A percentile compares a stretch with the other conserved stretches of the same genome.
These are phyloP conservation scores for Pythium sukuiense DNA, from an alignment of 352 stramenopile species.

Conservation along the genomic window DNA sequence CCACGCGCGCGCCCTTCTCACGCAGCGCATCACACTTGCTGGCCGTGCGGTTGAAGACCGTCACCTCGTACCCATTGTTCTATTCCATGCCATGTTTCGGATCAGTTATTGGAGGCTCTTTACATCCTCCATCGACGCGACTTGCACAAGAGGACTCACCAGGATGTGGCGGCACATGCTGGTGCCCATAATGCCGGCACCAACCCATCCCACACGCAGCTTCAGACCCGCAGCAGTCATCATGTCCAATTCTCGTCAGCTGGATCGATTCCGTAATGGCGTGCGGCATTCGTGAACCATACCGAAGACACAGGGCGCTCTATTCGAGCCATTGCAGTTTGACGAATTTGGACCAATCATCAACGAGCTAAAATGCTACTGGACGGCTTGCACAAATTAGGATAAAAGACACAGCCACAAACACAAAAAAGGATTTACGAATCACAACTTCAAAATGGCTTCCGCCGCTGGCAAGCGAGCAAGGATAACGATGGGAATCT, in stretches of 20 bases:
- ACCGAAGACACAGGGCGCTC: background rate
- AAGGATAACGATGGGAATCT: background rate
- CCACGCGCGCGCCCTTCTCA: slow-evolving; percentile 76
- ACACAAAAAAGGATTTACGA: background rate
- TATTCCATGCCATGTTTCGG: slow-evolving; percentile 20
- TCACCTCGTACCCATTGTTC: slow-evolving; percentile 84
- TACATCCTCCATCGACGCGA: background rate
- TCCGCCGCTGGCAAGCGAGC: background rate
- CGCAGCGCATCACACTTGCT: slow-evolving; percentile 78
- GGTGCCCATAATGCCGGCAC: slow-evolving; percentile 87
- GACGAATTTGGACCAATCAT: background rate
- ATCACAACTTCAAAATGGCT: slow-evolving; percentile 7
- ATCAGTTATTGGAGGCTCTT: background rate
- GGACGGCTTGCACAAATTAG: background rate
- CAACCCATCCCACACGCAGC: slow-evolving; percentile 86
- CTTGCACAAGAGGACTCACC: slow-evolving; percentile 31
- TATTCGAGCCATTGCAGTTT: slow-evolving; percentile 3
- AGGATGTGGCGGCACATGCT: slow-evolving; percentile 90
- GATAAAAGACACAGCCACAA: background rate
- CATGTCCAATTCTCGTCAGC: slow-evolving; percentile 17
- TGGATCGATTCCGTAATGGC: slow-evolving; percentile 3
- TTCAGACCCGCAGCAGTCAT: slow-evolving; percentile 58
- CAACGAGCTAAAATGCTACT: background rate
- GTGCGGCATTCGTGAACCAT: slow-evolving; percentile 1
- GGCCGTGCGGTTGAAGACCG: slow-evolving; percentile 83